Conservation (phyloP, 306 rosid genomes). For the Medicago lupulina region DNA sequence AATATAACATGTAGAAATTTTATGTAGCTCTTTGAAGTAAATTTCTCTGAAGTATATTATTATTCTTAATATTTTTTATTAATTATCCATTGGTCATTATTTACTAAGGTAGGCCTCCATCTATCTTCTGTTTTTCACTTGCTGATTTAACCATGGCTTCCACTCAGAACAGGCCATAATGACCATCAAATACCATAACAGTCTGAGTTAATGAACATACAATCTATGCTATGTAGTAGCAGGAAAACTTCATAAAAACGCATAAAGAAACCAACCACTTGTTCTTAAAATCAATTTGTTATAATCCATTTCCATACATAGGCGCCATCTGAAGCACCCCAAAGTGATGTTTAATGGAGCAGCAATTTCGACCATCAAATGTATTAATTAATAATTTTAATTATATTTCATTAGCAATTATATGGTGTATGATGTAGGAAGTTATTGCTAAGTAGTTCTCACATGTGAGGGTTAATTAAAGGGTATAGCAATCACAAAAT, state of each 20-base stretch:
- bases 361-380: neutral
- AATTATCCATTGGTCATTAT: neutral
- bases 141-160: neutral
- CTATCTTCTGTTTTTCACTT: neutral
- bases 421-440: neutral
- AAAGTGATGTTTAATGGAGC: neutral
- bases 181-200: no score
- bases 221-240: neutral
- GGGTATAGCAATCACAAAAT: neutral
- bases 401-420: neutral
- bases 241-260: neutral
- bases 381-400: neutral
- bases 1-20: constrained; percentile 36
- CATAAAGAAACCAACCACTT: neutral
- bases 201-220: neutral
- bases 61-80: neutral
- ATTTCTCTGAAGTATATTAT: constrained; percentile 13
- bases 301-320: neutral
- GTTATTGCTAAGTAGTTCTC: neutral
- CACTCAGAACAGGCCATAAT: neutral
- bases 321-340: neutral
- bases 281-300: neutral
- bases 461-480: neutral
- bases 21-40: constrained; percentile 33
- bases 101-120: neutral